Percentiles rank a stretch among this genome's conserved stretches.
These are phyloP conservation scores for Nitzschia sp. DNA, from an alignment of 108 stramenopile genomes.

Conservation along the genomic window DNA sequence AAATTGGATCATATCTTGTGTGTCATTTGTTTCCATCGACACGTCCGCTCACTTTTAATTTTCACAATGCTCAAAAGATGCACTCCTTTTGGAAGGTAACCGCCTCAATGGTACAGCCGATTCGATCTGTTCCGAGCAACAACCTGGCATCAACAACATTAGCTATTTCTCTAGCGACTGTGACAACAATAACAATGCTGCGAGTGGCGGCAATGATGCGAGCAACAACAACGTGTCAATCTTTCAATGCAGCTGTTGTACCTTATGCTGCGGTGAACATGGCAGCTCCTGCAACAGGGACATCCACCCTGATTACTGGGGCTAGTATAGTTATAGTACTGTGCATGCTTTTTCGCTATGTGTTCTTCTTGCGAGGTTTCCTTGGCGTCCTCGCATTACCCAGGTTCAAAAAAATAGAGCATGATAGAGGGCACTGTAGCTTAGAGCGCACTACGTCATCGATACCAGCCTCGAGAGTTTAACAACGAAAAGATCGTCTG, in stretches of 20 bases:
- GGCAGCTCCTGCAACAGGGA: not conserved
- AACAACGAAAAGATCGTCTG: too few species aligned
- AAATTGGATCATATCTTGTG: conserved; percentile 1
- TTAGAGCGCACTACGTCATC: too few species aligned
- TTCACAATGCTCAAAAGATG: too few species aligned
- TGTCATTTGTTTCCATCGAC: not conserved
- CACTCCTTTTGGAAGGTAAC: conserved; percentile 22
- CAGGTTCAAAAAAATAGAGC: too few species aligned
- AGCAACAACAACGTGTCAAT: not conserved
- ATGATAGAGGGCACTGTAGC: too few species aligned
- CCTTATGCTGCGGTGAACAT: conserved; percentile 1
- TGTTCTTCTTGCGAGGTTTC: too few species aligned
- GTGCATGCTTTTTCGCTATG: too few species aligned
- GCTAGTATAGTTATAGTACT: too few species aligned
- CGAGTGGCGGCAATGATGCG: too few species aligned
- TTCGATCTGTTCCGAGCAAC: not conserved
- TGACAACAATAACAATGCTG: not conserved
- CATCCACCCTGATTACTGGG: too few species aligned
- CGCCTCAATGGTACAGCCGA: conserved; percentile 18
- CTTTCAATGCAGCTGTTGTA: conserved; percentile 13
- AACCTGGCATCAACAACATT: not conserved
- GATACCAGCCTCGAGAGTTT: too few species aligned
- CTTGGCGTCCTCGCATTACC: too few species aligned
- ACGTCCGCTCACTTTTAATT: not conserved
- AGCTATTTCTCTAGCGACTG: conserved; percentile 10